These are phyloP conservation scores for Phytophthora pistaciae DNA, from an alignment of 352 stramenopile species.

Conservation along the genomic window DNA sequence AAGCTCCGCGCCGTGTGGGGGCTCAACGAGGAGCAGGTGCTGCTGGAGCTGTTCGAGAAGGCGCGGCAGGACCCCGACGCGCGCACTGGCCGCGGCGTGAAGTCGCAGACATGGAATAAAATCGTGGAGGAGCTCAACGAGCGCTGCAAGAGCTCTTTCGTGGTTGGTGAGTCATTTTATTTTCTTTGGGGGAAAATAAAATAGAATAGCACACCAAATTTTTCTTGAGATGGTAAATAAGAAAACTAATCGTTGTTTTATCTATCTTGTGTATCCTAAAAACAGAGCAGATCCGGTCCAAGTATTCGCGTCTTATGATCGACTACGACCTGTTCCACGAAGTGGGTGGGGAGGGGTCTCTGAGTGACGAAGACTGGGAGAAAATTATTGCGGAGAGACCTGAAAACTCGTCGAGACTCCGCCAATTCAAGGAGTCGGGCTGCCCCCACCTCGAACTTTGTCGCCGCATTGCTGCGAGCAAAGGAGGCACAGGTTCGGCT, in stretches of 20 bases:
- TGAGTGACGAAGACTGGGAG: conserved; percentile 31
- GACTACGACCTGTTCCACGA: conserved; percentile 46
- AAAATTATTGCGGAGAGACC: conserved; percentile 24
- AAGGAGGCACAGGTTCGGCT: conserved; percentile 12
- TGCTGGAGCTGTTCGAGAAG: conserved; percentile 46
- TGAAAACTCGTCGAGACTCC: conserved; percentile 31
- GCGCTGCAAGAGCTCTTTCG: conserved; percentile 32
- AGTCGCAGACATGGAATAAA: conserved; percentile 21
- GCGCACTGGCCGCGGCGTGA: conserved; percentile 35
- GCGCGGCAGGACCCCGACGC: conserved; percentile 32
- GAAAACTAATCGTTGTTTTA: conserved; percentile 1
- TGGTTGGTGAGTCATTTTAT: conserved; percentile 30
- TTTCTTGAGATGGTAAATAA: not conserved
- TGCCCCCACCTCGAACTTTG: conserved; percentile 38
- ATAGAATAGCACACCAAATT: not conserved
- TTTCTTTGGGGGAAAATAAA: not conserved
- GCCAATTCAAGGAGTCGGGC: conserved; percentile 39
- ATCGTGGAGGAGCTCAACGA: conserved; percentile 37
- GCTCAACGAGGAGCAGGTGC: conserved; percentile 29
- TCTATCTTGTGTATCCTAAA: not conserved
- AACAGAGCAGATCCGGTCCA: conserved; percentile 49
- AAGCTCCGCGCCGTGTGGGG: conserved; percentile 34
- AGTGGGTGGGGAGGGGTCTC: conserved; percentile 11
- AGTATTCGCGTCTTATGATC: conserved; percentile 41
- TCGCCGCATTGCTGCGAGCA: conserved; percentile 28